Conservation (phyloP, 345 rosid genomes). For the Brassica juncea region DNA sequence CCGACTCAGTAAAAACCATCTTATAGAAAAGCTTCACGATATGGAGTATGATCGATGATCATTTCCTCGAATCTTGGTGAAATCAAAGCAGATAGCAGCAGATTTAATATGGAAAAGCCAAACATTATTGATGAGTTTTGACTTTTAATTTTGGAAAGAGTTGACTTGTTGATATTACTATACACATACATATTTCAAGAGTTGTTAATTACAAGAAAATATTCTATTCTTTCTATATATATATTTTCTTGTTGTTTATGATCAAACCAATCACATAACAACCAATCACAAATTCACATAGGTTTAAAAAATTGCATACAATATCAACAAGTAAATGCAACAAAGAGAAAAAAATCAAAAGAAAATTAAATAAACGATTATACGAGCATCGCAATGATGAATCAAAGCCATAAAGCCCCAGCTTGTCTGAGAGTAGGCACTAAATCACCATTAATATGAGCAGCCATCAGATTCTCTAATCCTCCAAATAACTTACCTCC, state of each 20-base stretch:
- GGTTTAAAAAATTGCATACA: neutral
- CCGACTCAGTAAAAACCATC: neutral
- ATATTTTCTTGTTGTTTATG: neutral
- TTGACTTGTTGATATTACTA: slow-evolving; percentile 7
- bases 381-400: neutral
- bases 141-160: neutral
- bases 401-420: slow-evolving; percentile 3
- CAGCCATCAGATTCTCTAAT: neutral
- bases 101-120: neutral
- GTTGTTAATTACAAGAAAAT: neutral
- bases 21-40: slow-evolving; percentile 3
- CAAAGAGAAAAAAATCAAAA: neutral
- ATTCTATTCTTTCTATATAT: neutral
- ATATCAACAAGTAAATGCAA: neutral
- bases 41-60: neutral
- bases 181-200: neutral
- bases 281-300: neutral
- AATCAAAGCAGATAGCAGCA: neutral
- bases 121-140: neutral
- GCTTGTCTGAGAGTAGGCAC: neutral
- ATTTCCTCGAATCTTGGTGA: slow-evolving; percentile 6
- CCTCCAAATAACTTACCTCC: neutral
- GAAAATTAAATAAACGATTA: neutral
- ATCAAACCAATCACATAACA: neutral
- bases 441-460: slow-evolving; percentile 1